Base-by-base conservation (phyloP, 345 rosid species). In the Lepidium didymum region DNA sequence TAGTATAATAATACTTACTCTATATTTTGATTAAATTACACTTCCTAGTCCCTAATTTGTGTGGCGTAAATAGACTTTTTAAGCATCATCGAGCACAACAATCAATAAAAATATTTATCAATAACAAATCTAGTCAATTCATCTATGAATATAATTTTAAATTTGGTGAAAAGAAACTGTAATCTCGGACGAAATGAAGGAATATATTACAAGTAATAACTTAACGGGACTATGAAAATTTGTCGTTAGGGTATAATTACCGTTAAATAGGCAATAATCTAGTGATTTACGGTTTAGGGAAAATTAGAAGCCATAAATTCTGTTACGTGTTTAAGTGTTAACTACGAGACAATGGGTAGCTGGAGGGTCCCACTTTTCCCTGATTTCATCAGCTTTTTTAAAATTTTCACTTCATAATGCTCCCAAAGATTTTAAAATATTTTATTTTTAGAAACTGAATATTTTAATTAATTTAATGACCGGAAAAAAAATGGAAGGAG, bases 361-460 rank as follows among this genome's bases (percentile, higher is more conserved):
- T 53, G 54, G 67, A 29, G 77, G 79, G 81, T 61, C 81, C 87
- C 80, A 60, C 64, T 9, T 27, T n/a, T 55, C 67, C 52, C 73
- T 62, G 74, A 60, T 55, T 68, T 54, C 44, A 59, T 63, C 56
- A 50, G 63, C 71, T 46, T 53, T 50, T 8, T 41, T 51, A 3
- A 10, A 25, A 11, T 56, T 18, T 13, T 18, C 16, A 41, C 34
- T 23, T 35, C 63, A 29, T 57, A 59, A 31, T 54, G 6, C 38
- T 33, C 54, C 52, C 35, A 43, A 64, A 57, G 8, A 56, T 15
- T 55, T 54, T 29, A 3, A 31, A 67, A 51, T 47, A 3, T 0
- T 10, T 25, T 60, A 35, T 36, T 45, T 42, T 53, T 35, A 50
- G 54, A 62, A 53, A 64, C 68, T 45, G 19, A 62, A 69, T 19